Percentiles rank a stretch among this genome's conserved stretches.
Evolutionary conservation across 306 rosid genomes (phyloP).

Genomic region (Cicer arietinum): DNA sequence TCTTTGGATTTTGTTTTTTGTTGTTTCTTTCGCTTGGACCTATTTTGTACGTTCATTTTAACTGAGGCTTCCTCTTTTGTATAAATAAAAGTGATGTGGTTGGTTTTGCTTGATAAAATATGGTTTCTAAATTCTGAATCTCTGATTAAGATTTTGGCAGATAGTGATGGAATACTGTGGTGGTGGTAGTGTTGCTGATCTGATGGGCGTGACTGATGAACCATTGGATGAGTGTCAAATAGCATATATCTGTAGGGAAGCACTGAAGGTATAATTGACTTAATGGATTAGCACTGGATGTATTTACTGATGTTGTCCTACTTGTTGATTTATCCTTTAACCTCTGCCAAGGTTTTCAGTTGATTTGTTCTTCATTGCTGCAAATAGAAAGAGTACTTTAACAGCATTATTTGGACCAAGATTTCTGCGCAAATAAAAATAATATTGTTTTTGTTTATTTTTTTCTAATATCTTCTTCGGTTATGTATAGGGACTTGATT

Average conservation of each 20-base stretch:
- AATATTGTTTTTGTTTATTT: conserved; percentile 1
- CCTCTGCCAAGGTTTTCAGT: conserved; percentile 29
- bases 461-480: conserved; percentile 36
- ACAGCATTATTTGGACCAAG: conserved; percentile 25
- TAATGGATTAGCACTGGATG: conserved; percentile 21
- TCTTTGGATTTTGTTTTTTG: conserved; percentile 30
- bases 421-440: conserved; percentile 17
- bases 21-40: conserved; percentile 4
- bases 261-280: conserved; percentile 75
- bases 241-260: conserved; percentile 93
- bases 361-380: conserved; percentile 25
- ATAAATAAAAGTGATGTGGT: background rate
- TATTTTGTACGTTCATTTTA: background rate
- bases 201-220: conserved; percentile 86
- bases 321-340: conserved; percentile 31
- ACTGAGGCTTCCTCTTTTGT: background rate
- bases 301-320: conserved; percentile 29
- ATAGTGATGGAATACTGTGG: conserved; percentile 99
- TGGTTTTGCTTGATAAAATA: conserved; percentile 36
- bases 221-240: conserved; percentile 93
- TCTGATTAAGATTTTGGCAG: conserved; percentile 66
- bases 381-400: conserved; percentile 23
- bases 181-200: conserved; percentile 97
- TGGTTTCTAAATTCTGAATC: conserved; percentile 53
- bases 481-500: conserved; percentile 81